phyloP scores from a whole-genome alignment of 495 filamentous ascomycete species.

The Penicillium coffeae region DNA sequence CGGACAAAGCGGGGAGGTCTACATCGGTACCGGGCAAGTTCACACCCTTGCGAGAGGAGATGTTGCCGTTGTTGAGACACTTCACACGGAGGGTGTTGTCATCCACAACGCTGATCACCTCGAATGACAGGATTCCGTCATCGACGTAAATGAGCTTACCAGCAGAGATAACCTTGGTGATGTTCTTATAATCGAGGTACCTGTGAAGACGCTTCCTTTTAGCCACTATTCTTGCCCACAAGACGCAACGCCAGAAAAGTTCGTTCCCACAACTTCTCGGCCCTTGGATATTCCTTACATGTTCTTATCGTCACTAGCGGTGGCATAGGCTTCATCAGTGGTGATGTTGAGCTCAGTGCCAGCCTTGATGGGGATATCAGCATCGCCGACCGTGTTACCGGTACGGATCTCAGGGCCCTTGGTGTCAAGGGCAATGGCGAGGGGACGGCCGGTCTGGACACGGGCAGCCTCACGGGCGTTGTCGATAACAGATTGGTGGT shows the following conservation, averaged over 20 bases:
- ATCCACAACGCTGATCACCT: slow-evolving; percentile 83
- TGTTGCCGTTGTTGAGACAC: slow-evolving; percentile 94
- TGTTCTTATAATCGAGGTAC: slow-evolving; percentile 99
- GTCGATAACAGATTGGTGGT: slow-evolving; percentile 95
- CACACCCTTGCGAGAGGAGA: slow-evolving; percentile 97
- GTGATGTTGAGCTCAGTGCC: slow-evolving; percentile 89
- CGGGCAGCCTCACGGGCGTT: slow-evolving; percentile 82
- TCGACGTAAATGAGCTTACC: slow-evolving; percentile 98
- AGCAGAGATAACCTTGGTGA: slow-evolving; percentile 92
- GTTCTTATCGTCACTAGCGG: slow-evolving; percentile 76
- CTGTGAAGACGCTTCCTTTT: slow-evolving; percentile 39
- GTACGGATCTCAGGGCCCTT: slow-evolving; percentile 99
- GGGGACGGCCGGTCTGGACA: slow-evolving; percentile 68
- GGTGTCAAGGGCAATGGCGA: slow-evolving; percentile 97
- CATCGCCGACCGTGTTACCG: slow-evolving; percentile 81
- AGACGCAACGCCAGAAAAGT: background rate
- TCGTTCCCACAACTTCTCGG: background rate
- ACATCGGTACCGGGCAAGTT: slow-evolving; percentile 98
- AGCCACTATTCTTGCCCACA: slow-evolving; percentile 4
- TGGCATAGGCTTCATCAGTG: slow-evolving; percentile 93
- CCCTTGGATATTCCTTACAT: slow-evolving; percentile 61
- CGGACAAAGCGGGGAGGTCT: slow-evolving; percentile 94
- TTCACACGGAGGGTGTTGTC: slow-evolving; percentile 79
- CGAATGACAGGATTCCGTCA: slow-evolving; percentile 93
- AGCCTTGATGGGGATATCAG: slow-evolving; percentile 78